Evolutionary conservation across 345 rosid species (phyloP), one percentile per base, ranked within the genome.

Genomic region (Hypericum perforatum): DNA sequence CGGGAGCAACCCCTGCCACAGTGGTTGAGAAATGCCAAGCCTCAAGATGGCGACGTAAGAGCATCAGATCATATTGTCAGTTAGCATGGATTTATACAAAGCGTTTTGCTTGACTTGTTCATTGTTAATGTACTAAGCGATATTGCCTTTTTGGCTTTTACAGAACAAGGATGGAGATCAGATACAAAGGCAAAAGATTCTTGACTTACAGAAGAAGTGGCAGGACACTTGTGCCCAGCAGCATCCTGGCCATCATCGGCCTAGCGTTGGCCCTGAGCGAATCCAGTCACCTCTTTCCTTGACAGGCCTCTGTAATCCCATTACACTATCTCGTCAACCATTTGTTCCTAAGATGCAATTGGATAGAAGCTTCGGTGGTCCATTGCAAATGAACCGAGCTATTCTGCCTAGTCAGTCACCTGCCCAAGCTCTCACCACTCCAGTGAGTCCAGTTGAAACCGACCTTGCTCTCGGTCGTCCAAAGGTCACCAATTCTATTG

Each of bases 151-250:
- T 5, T 32, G 22, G 54, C 14, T 41, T 38, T 2, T 51, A 47
- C 74, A 87, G 96, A 55, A 40, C 5, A 85, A 82, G 72, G 86
- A 85, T 68, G 77, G 73, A 58, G 86, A 80, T 45, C 36, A 70
- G 53, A 43, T 73, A 11, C 42, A 15, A 74, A 75, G 72, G 63
- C 81, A 73, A 63, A 85, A 66, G 72, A 70, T 62, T 44, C 59
- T 57, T 44, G 97, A 85, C 48, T 63, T 92, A 64, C 89, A 80
- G 58, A 88, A 73, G 79, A 88, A 84, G 70, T 92, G 97, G 97
- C 79, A 74, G 16, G 81, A 84, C 22, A 57, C 72, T 11, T 92
- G 98, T 74, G 57, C 61, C 63, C 76, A 46, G 41, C 69, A 74
- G 48, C 98, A 91, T 68, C 85, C 88, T 11, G 72, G 65, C 49